Conservation (phyloP, 768 basidiomycete genomes). For the Auricularia cornea region DNA sequence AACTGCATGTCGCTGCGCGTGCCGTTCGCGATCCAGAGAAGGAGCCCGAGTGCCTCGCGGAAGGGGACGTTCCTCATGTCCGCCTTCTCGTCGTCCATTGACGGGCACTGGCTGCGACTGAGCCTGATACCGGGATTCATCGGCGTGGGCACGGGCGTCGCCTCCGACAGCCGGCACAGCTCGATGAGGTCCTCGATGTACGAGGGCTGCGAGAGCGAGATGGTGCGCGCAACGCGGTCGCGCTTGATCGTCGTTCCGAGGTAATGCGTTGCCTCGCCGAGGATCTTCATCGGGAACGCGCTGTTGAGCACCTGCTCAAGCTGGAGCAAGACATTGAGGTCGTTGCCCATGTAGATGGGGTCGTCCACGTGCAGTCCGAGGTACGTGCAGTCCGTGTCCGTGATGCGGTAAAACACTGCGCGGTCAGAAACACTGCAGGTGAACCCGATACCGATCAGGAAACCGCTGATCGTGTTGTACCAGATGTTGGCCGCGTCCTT, state of each 20-base stretch:
- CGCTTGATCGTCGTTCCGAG: conserved; percentile 4
- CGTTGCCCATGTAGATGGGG: conserved; percentile 4
- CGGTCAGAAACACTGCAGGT: conserved; percentile 19
- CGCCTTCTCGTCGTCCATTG: neutral
- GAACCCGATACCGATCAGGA: conserved; percentile 25
- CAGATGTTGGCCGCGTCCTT: conserved; percentile 28
- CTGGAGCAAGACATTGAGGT: neutral
- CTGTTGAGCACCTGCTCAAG: neutral
- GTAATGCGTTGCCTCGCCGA: conserved; percentile 10
- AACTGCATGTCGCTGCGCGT: conserved; percentile 12
- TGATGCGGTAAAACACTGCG: conserved; percentile 24
- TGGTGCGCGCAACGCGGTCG: conserved; percentile 2
- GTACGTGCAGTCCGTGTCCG: conserved; percentile 9
- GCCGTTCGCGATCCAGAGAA: conserved; percentile 14
- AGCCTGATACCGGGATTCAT: neutral
- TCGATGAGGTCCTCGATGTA: too few relatives aligned
- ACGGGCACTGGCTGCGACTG: neutral
- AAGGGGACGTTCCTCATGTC: conserved; percentile 9
- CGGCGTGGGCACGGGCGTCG: too few relatives aligned
- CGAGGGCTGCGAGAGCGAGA: conserved; percentile 7
- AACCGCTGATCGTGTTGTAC: conserved; percentile 25
- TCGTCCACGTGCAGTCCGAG: conserved; percentile 32
- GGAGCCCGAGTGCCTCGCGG: conserved; percentile 22
- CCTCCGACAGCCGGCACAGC: too few relatives aligned
- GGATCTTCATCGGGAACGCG: conserved; percentile 5